Conservation (phyloP, 306 rosid genomes). For the Rosa chinensis region DNA sequence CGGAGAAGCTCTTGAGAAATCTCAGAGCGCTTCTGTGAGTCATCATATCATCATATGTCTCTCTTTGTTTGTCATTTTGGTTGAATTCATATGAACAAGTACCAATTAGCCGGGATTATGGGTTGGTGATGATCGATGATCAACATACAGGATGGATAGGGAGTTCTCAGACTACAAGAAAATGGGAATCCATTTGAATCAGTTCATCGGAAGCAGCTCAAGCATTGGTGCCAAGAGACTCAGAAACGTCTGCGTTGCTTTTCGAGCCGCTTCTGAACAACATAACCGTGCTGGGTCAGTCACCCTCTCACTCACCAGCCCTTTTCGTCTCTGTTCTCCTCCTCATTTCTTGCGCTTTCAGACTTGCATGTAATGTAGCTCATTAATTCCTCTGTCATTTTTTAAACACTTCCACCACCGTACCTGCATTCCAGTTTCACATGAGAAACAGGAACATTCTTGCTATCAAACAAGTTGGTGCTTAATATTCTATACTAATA, state of each 20-base stretch:
- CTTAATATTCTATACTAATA: background rate
- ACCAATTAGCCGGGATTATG: background rate
- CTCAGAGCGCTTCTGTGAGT: conserved; percentile 72
- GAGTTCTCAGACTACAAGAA: conserved; percentile 74
- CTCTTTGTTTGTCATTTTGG: background rate
- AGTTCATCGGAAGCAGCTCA: conserved; percentile 90
- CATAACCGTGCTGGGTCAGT: conserved; percentile 76
- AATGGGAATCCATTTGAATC: conserved; percentile 89
- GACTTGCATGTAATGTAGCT: background rate
- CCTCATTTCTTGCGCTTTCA: conserved; percentile 25
- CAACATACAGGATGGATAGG: conserved; percentile 54
- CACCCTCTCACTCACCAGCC: background rate
- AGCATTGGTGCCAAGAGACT: conserved; percentile 96
- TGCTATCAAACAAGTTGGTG: background rate
- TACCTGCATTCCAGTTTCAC: background rate
- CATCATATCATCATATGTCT: background rate
- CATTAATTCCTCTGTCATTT: background rate
- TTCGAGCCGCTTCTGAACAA: conserved; percentile 82
- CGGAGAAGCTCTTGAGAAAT: conserved; percentile 80
- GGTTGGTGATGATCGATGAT: background rate
- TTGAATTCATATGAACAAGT: background rate
- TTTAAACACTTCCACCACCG: background rate
- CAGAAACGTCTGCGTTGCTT: conserved; percentile 80
- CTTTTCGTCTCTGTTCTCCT: background rate
- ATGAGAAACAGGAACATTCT: background rate